phyloP scores from a whole-genome alignment of 148 eudicot species.

The Vaccinium myrtillus region DNA sequence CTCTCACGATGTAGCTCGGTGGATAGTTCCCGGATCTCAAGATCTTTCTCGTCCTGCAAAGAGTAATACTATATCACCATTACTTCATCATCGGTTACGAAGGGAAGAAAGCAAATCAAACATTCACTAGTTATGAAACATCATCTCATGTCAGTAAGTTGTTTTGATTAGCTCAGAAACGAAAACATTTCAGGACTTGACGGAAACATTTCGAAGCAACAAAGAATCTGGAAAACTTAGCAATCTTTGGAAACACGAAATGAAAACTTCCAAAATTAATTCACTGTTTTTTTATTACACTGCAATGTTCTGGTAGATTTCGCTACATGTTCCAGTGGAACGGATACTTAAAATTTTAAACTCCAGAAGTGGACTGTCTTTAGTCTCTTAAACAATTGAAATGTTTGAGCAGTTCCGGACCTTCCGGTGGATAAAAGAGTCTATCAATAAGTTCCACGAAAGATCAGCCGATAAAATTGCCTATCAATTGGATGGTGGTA shows the following conservation, averaged over 20 bases:
- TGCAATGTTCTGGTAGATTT: no score
- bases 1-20: constrained; percentile 3
- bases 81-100: neutral
- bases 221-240: no score
- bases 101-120: neutral
- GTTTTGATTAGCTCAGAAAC: neutral
- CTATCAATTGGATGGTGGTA: no score
- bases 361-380: neutral
- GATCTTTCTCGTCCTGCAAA: constrained; percentile 20
- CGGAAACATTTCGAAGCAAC: no score
- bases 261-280: no score
- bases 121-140: constrained; percentile 1
- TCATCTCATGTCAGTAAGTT: neutral
- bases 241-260: no score
- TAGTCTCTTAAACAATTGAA: neutral
- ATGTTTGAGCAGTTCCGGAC: neutral
- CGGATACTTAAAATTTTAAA: neutral
- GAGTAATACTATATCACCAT: neutral
- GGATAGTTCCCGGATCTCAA: constrained; percentile 13
- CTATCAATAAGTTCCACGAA: no score
- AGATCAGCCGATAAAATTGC: no score
- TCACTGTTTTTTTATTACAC: no score
- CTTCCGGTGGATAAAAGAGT: neutral
- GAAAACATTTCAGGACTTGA: neutral
- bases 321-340: no score